phyloP scores from a whole-genome alignment of 139 green algal species.

The Edaphochlamys debaryana region DNA sequence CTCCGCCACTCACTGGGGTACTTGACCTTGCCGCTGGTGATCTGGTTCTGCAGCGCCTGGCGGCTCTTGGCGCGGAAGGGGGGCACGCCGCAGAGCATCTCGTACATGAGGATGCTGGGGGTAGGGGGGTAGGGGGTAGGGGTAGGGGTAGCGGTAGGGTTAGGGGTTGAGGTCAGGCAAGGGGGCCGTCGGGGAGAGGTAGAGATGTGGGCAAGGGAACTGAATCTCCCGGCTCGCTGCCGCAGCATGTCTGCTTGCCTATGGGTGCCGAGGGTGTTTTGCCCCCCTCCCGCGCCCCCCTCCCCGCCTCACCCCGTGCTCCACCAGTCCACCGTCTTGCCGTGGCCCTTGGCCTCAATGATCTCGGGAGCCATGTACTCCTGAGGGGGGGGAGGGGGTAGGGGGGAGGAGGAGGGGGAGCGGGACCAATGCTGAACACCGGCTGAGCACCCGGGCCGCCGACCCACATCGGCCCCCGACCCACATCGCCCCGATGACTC shows the following conservation, averaged over 20 bases:
- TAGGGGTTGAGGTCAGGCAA: not conserved
- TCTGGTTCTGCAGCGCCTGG: constrained; percentile 88
- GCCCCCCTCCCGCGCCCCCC: no score
- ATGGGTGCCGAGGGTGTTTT: no score
- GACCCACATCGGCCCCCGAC: no score
- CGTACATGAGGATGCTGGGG: constrained; percentile 90
- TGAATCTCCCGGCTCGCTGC: no score
- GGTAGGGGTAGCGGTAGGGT: no score
- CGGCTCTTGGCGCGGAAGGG: constrained; percentile 92
- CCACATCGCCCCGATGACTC: no score
- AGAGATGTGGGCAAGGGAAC: not conserved
- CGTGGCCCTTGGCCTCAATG: constrained; percentile 86
- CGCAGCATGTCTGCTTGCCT: no score
- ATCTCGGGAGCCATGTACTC: constrained; percentile 86
- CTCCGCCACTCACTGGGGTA: constrained; percentile 47
- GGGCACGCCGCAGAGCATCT: constrained; percentile 95
- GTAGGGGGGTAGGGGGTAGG: not conserved
- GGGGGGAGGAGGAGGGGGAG: not conserved
- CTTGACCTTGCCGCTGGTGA: constrained; percentile 64
- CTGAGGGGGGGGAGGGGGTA: not conserved
- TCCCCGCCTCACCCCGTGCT: constrained; percentile 75
- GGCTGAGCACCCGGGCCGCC: no score
- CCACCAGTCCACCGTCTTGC: constrained; percentile 97
- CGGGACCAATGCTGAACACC: no score
- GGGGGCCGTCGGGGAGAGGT: no score